phyloP scores from a whole-genome alignment of 345 rosid species.

The Microcos paniculata region DNA sequence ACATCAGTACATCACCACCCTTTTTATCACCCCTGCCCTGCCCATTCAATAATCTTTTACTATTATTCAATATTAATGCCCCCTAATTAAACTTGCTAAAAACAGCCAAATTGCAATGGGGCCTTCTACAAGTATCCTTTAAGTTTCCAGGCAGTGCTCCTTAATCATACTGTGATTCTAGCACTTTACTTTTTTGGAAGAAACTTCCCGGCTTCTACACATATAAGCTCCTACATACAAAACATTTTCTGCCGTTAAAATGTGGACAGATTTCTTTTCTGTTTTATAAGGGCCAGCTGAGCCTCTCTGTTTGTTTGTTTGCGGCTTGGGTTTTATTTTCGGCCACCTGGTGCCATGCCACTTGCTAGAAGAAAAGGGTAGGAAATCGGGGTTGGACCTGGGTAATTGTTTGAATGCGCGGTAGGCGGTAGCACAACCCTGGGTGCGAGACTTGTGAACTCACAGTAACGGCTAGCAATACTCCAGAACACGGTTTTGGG shows the following conservation, averaged over 20 bases:
- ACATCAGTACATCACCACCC: too few species aligned
- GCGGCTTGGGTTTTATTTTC: not conserved
- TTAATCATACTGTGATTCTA: not conserved
- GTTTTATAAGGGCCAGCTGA: too few species aligned
- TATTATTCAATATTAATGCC: too few species aligned
- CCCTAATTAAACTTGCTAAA: not conserved
- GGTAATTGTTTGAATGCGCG: not conserved
- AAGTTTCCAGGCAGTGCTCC: not conserved
- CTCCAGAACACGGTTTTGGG: not conserved
- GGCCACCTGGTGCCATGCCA: too few species aligned
- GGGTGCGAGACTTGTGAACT: not conserved
- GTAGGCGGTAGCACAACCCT: not conserved
- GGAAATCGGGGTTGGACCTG: not conserved
- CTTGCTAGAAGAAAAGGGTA: not conserved
- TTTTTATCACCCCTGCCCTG: too few species aligned
- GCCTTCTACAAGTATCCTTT: not conserved
- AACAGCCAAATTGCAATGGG: not conserved
- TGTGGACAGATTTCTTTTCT: not conserved
- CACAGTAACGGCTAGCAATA: too few species aligned
- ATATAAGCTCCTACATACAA: not conserved
- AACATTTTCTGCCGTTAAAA: not conserved
- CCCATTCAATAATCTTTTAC: too few species aligned
- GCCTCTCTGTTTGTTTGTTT: not conserved
- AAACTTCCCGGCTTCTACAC: not conserved
- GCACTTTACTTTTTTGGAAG: not conserved